Evolutionary conservation across 805 yeast species (phyloP).

Genomic region (Lachancea mirantina): DNA sequence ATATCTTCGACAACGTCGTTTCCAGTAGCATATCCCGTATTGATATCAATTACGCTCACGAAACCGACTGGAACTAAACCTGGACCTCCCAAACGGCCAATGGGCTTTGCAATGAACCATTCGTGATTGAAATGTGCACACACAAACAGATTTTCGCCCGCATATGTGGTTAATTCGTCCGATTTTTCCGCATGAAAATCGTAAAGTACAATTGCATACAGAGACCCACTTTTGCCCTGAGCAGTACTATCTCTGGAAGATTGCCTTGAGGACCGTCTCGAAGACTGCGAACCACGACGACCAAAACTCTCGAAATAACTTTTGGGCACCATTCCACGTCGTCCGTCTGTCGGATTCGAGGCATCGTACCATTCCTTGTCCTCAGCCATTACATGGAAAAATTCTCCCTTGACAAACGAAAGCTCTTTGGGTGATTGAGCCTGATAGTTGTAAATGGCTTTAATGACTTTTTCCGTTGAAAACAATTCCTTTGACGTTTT

Average conservation of each 20-base stretch:
- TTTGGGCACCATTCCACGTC: conserved; percentile 82
- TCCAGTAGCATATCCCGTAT: conserved; percentile 52
- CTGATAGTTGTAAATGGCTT: conserved; percentile 68
- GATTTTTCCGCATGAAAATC: conserved; percentile 70
- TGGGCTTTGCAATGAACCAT: conserved; percentile 97
- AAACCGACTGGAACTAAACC: conserved; percentile 91
- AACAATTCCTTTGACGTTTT: conserved; percentile 14
- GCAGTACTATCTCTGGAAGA: background rate
- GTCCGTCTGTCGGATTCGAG: conserved; percentile 70
- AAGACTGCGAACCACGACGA: conserved; percentile 33
- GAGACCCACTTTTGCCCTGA: conserved; percentile 32
- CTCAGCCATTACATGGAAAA: conserved; percentile 69
- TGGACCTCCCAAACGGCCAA: conserved; percentile 92
- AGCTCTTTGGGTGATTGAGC: conserved; percentile 81
- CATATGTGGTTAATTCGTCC: conserved; percentile 78
- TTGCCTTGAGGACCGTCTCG: conserved; percentile 1
- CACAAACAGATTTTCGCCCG: conserved; percentile 84
- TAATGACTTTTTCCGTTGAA: conserved; percentile 70
- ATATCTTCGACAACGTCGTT: conserved; percentile 54
- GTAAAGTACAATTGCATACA: conserved; percentile 80
- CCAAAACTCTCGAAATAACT: conserved; percentile 74
- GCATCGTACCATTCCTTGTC: conserved; percentile 81
- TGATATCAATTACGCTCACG: conserved; percentile 76
- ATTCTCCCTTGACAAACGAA: conserved; percentile 74
- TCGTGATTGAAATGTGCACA: conserved; percentile 96